Percentiles rank a stretch among this genome's conserved stretches.
Evolutionary conservation across 495 filamentous ascomycete species (phyloP).

Genomic region (Aspergillus steynii): DNA sequence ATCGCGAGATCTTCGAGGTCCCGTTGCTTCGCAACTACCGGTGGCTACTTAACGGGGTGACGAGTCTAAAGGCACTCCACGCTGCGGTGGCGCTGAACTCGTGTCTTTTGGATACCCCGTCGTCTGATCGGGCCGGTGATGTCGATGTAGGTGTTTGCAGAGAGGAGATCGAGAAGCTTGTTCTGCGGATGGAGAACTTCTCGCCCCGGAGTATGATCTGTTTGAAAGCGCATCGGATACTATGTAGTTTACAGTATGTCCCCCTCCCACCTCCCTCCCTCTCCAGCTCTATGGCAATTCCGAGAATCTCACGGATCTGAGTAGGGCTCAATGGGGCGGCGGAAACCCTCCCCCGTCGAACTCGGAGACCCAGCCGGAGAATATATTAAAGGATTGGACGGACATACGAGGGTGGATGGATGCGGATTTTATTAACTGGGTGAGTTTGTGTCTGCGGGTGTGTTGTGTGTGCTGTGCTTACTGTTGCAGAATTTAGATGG

Average conservation of each 20-base stretch:
- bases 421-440: background rate
- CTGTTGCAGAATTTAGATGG: too few relatives aligned
- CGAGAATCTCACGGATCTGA: background rate
- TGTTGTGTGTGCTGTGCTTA: too few relatives aligned
- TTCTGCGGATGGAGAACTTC: conserved; percentile 6
- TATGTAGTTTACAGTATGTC: conserved; percentile 15
- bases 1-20: conserved; percentile 18
- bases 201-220: conserved; percentile 14
- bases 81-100: conserved; percentile 22
- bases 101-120: conserved; percentile 10
- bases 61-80: conserved; percentile 20
- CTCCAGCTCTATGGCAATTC: background rate
- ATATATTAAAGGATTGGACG: background rate
- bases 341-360: background rate
- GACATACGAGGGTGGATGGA: conserved; percentile 1
- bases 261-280: too few relatives aligned
- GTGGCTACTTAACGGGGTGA: conserved; percentile 20
- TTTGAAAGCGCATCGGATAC: conserved; percentile 11
- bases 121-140: background rate
- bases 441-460: background rate
- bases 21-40: conserved; percentile 19
- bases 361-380: background rate
- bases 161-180: background rate
- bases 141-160: background rate
- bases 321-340: background rate